These are phyloP conservation scores for Clavaria fumosa DNA, from an alignment of 768 basidiomycete species.

Conservation along the genomic window DNA sequence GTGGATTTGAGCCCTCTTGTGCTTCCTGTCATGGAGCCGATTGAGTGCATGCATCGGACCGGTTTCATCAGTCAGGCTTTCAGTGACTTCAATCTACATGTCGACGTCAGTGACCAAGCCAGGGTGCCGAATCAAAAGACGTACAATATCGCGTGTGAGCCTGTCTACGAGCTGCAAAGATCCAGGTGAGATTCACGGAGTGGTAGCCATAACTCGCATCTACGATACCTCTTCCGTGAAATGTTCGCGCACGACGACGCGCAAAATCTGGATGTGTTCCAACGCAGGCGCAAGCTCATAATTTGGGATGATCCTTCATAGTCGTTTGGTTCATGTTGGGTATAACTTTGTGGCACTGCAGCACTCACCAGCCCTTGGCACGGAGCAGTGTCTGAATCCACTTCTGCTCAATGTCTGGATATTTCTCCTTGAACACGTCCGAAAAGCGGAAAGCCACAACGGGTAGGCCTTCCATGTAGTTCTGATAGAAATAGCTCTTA, in stretches of 20 bases:
- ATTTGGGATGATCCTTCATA: slow-evolving; percentile 32
- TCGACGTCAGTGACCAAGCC: neutral
- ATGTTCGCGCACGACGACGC: slow-evolving; percentile 50
- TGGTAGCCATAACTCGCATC: slow-evolving; percentile 12
- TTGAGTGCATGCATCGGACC: slow-evolving; percentile 39
- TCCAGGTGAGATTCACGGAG: slow-evolving; percentile 35
- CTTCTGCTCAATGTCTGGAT: slow-evolving; percentile 43
- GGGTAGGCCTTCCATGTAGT: slow-evolving; percentile 43
- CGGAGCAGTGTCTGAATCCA: slow-evolving; percentile 41
- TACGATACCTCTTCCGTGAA: slow-evolving; percentile 31
- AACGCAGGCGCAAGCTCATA: slow-evolving; percentile 38
- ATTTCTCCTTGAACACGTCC: slow-evolving; percentile 35
- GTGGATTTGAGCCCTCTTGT: slow-evolving; percentile 23
- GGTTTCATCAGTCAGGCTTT: slow-evolving; percentile 32
- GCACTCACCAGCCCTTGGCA: slow-evolving; percentile 38
- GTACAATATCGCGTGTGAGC: slow-evolving; percentile 53
- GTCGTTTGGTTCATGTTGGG: neutral
- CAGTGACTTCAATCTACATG: slow-evolving; percentile 45
- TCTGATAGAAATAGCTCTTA: slow-evolving; percentile 14
- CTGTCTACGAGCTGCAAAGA: slow-evolving; percentile 44
- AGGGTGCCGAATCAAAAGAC: slow-evolving; percentile 13
- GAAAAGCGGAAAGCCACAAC: slow-evolving; percentile 54
- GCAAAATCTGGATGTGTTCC: slow-evolving; percentile 41
- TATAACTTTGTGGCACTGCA: slow-evolving; percentile 7
- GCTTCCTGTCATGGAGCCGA: no score